phyloP scores from a whole-genome alignment of 345 rosid species.

The Arabis alpina region DNA sequence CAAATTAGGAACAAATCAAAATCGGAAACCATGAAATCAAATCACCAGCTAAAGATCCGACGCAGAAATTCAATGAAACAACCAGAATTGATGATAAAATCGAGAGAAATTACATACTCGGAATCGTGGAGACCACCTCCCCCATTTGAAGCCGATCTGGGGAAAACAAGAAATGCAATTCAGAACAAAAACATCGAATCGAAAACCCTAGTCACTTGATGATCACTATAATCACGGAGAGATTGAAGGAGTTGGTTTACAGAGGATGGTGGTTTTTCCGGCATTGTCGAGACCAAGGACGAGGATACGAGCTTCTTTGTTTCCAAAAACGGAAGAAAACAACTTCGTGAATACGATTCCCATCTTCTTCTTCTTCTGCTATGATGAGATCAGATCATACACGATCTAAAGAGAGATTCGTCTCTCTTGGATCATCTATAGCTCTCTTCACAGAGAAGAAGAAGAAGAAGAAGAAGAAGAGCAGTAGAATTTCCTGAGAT shows the following conservation, averaged over 20 bases:
- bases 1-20: constrained; percentile 27
- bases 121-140: constrained; percentile 63
- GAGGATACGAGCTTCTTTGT: constrained; percentile 65
- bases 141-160: constrained; percentile 70
- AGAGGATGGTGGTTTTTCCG: constrained; percentile 72
- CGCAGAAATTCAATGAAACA: not conserved
- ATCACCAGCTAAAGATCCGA: not conserved
- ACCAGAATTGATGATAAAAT: not conserved
- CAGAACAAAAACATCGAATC: too few relatives aligned
- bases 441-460: constrained; percentile 26
- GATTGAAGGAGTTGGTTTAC: constrained; percentile 34
- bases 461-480: constrained; percentile 13
- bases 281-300: constrained; percentile 74
- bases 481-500: not conserved
- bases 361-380: constrained; percentile 34
- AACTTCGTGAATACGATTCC: constrained; percentile 53
- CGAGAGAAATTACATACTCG: constrained; percentile 45
- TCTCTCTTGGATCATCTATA: constrained; percentile 23
- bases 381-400: constrained; percentile 3
- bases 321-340: constrained; percentile 57
- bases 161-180: not conserved
- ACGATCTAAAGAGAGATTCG: constrained; percentile 30
- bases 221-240: not conserved
- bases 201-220: too few relatives aligned
- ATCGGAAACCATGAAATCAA: constrained; percentile 11